Base-by-base conservation (phyloP, 2,329 filamentous ascomycete species). In the Trichoderma aggressivum region DNA sequence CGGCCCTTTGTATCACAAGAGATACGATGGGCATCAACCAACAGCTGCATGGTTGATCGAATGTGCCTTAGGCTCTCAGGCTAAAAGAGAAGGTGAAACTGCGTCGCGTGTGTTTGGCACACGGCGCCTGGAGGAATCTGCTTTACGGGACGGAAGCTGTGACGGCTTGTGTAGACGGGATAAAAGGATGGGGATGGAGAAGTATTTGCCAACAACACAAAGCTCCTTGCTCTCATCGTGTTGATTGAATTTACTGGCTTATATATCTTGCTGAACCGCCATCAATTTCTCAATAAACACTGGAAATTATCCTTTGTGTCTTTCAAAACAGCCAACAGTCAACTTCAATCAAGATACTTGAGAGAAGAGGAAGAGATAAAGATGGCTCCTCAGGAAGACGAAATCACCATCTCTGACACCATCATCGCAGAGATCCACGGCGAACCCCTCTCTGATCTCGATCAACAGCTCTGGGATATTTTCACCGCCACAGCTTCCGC, bases 391-490 rank as follows among this genome's bases (percentile, higher is more conserved):
- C 56, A 61, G 12, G 7, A 21, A 16, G 21, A 61, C 14, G 18
- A 69, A 28, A 10, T 16, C 28, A 16, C 39, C 14, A 16, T n/a
- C 21, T 24, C 30, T 59, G n/a, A 67, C 62, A 16, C 60, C 34
- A 30, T 59, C 14, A 71, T 78, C 14, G 77, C 80, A 18, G 77
- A 81, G 63, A 62, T 76, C 14, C 76, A 76, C 59, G 80, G 80
- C 14, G 62, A 75, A 11, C 68, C 72, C 28, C 66, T 80, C 10
- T 39, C 71, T 1, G 77, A 78, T 59, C 73, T 81, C 30, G 73
- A 80, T 30, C 73, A 77, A 7, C 75, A 66, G 4, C 74, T 82
- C 14, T 82, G 81, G 81, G 76, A 81, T 61, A 64, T 82, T 21
- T 77, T 81, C 32, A 53, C 75, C 11, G 36, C 71, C 1, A 77